A percentile compares a stretch with the other conserved stretches of the same genome.
These are phyloP conservation scores for Beauveria sp. DNA, from an alignment of 2,329 filamentous ascomycete genomes.

Conservation along the genomic window DNA sequence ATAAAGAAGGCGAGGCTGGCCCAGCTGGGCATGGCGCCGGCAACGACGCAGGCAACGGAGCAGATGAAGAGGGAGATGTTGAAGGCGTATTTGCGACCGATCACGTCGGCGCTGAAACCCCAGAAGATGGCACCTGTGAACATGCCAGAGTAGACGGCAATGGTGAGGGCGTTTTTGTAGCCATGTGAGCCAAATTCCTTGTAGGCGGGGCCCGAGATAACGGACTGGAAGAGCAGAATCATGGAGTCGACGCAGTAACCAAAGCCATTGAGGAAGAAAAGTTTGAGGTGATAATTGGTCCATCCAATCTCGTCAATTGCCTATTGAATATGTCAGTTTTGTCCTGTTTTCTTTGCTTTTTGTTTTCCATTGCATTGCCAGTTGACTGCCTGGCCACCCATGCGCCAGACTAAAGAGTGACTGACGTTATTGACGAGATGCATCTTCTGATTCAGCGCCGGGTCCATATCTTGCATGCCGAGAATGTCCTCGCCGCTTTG, in stretches of 20 bases:
- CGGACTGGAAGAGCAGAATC: slow-evolving; percentile 49
- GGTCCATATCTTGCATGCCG: slow-evolving; percentile 49
- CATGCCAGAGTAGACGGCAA: slow-evolving; percentile 53
- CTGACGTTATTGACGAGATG: slow-evolving; percentile 59
- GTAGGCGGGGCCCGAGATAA: slow-evolving; percentile 51
- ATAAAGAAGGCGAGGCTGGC: slow-evolving; percentile 56
- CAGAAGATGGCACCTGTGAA: slow-evolving; percentile 56
- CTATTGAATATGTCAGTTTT: slow-evolving; percentile 17
- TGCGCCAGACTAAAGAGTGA: background rate
- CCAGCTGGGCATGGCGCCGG: slow-evolving; percentile 62
- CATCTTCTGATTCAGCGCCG: slow-evolving; percentile 59
- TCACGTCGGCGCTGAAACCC: slow-evolving; percentile 60
- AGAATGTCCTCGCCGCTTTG: slow-evolving; percentile 42
- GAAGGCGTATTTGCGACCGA: slow-evolving; percentile 61
- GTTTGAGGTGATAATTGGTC: slow-evolving; percentile 51
- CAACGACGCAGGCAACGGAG: slow-evolving; percentile 49
- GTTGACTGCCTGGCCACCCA: background rate
- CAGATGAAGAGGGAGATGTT: slow-evolving; percentile 59
- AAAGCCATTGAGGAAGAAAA: slow-evolving; percentile 56
- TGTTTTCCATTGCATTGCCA: background rate
- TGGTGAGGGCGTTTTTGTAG: slow-evolving; percentile 50
- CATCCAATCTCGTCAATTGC: slow-evolving; percentile 53
- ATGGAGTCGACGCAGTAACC: slow-evolving; percentile 44
- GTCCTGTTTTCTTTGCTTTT: background rate
- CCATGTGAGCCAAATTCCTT: slow-evolving; percentile 49